Conservation (phyloP, 2,329 filamentous ascomycete species). For the Phaeophleospora eucalypticola region DNA sequence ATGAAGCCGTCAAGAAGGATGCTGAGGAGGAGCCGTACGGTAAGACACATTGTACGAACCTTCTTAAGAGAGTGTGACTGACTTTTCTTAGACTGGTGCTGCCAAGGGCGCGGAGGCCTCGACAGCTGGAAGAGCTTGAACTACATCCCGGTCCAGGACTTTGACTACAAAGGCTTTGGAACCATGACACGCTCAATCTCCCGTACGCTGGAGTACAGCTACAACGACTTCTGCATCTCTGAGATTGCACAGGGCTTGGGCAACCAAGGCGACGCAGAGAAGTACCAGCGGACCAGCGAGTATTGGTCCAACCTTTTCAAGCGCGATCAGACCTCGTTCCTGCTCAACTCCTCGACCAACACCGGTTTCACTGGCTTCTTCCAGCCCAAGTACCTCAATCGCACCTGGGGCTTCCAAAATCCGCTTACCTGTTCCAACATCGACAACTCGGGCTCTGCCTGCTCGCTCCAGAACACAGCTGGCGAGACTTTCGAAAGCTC, state of each 20-base stretch:
- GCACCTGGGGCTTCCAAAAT: constrained; percentile 54
- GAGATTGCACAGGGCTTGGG: constrained; percentile 42
- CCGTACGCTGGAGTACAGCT: constrained; percentile 49
- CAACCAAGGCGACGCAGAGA: constrained; percentile 34
- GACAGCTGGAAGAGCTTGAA: constrained; percentile 63
- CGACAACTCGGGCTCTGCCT: constrained; percentile 27
- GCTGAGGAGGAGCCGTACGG: constrained; percentile 50
- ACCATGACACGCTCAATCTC: constrained; percentile 51
- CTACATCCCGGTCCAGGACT: constrained; percentile 53
- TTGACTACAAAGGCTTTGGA: constrained; percentile 45
- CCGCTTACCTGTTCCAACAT: constrained; percentile 41
- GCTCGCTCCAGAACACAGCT: constrained; percentile 49
- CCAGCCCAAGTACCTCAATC: constrained; percentile 52
- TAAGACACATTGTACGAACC: too few relatives aligned
- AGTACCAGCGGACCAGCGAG: constrained; percentile 51
- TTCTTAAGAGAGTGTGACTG: not conserved
- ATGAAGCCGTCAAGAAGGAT: constrained; percentile 60
- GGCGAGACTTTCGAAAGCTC: constrained; percentile 67
- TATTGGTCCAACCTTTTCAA: constrained; percentile 68
- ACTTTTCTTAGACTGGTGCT: constrained; percentile 45
- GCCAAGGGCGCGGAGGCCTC: constrained; percentile 64
- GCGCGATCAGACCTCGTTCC: constrained; percentile 53
- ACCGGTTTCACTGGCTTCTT: constrained; percentile 63
- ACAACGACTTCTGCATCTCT: constrained; percentile 43
- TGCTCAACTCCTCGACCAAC: constrained; percentile 37